Evolutionary conservation across 208 protist species (phyloP), one percentile per base, ranked within the genome.

Genomic region (Trypanosoma rangeli): DNA sequence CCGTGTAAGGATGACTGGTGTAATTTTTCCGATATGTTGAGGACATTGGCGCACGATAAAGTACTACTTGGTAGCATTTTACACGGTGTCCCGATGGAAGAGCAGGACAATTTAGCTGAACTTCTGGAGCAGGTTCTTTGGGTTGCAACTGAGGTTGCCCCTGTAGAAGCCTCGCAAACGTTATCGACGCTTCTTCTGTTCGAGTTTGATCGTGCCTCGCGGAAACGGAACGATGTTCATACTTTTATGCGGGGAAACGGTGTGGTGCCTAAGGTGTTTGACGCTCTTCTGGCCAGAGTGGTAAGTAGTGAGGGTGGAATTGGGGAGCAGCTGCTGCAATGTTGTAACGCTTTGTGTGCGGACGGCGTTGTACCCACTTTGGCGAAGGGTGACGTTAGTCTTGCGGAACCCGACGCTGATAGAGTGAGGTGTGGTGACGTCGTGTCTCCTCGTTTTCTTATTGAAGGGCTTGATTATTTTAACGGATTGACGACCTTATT

Each of bases 121-220:
- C 71, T 82, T 31, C 71, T 83, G 9, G 50, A 61, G 26, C 52
- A 63, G 16, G 35, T 88, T 37, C 76, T 85, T 24, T 60, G 67
- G n/a, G 68, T 56, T 37, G 76, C 74, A 29, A 74, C 44, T 33
- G 64, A 76, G 55, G 54, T 77, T 37, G 62, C 49, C 42, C 63
- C 72, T 1, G 37, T 79, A 29, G 76, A 76, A 15, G 57, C 71
- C 22, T 77, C 74, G 26, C 62, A 76, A 33, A 64, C 80, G 31
- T 55, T 85, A 9, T 54, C 66, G 9, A 68, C 79, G 55, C 52
- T 89, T 33, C 55, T 85, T 28, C 48, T 77, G 10, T 66, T 80
- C 18, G 83, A 89, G 37, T 68, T 85, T 20, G 74, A 85, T 35
- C 50, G 69, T n/a, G 79, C 79, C 55, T 72, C 76, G 49, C 76